phyloP scores from a whole-genome alignment of 1,284 basidiomycete species.

The Microbotryum intermedium region DNA sequence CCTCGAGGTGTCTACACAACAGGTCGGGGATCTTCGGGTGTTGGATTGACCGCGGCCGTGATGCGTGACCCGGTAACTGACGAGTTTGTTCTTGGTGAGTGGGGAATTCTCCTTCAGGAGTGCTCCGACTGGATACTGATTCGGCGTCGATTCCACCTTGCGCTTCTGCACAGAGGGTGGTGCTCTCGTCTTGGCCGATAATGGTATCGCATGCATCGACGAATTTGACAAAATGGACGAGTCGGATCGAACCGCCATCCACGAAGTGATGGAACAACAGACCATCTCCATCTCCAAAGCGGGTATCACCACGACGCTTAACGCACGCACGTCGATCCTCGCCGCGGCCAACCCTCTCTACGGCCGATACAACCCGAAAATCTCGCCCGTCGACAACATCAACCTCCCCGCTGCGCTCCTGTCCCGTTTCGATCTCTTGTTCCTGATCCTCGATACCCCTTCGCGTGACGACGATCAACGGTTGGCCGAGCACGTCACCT shows the following conservation, averaged over 20 bases:
- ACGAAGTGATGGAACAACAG: constrained; percentile 99
- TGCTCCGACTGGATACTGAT: background rate
- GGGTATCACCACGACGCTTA: constrained; percentile 95
- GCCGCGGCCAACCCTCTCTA: constrained; percentile 98
- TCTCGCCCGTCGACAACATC: constrained; percentile 98
- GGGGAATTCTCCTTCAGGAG: background rate
- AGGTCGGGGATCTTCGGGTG: constrained; percentile 93
- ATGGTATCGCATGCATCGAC: constrained; percentile 99
- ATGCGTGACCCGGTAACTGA: constrained; percentile 99
- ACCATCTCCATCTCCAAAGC: constrained; percentile 99
- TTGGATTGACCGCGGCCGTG: constrained; percentile 96
- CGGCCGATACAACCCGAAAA: constrained; percentile 93
- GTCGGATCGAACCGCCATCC: constrained; percentile 91
- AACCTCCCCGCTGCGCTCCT: constrained; percentile 94
- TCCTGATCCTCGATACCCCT: constrained; percentile 95
- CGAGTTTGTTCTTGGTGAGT: constrained; percentile 93
- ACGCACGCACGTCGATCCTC: constrained; percentile 95
- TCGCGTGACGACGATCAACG: constrained; percentile 89
- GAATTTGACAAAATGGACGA: constrained; percentile 99
- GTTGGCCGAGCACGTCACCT: constrained; percentile 91
- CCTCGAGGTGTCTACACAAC: constrained; percentile 97
- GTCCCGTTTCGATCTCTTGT: constrained; percentile 92
- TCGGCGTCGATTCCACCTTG: background rate
- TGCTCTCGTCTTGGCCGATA: constrained; percentile 94
- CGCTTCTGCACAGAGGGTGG: constrained; percentile 68